Percentiles rank a stretch among this genome's conserved stretches.
phyloP scores from a whole-genome alignment of 768 basidiomycete genomes.

The Suillus discolor region DNA sequence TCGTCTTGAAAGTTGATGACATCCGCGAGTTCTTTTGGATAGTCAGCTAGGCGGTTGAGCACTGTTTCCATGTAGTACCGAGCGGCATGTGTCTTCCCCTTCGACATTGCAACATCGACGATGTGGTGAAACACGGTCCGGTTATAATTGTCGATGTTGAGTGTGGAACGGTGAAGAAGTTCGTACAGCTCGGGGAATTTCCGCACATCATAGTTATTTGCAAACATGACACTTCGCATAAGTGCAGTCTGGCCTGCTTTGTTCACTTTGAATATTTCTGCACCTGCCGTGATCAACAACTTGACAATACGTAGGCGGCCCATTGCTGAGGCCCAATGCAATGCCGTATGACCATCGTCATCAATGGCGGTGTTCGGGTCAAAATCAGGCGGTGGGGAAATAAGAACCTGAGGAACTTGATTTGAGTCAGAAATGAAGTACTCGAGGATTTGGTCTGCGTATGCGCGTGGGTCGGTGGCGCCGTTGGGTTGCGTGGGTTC shows the following conservation, averaged over 20 bases:
- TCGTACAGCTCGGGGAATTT: conserved; percentile 99
- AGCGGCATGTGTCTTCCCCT: conserved; percentile 96
- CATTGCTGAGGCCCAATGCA: conserved; percentile 99
- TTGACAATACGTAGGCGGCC: conserved; percentile 96
- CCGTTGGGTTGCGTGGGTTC: conserved; percentile 43
- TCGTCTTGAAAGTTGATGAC: conserved; percentile 99
- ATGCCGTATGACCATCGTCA: conserved; percentile 94
- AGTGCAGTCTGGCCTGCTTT: conserved; percentile 95
- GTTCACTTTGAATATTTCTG: conserved; percentile 97
- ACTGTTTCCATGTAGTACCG: conserved; percentile 99
- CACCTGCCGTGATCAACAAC: conserved; percentile 88
- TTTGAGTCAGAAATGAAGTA: conserved; percentile 98
- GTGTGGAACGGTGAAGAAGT: conserved; percentile 93
- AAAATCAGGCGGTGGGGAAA: conserved; percentile 87
- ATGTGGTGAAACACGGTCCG: conserved; percentile 98
- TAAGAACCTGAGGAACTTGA: conserved; percentile 84
- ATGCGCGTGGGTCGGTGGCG: conserved; percentile 60
- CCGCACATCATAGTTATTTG: conserved; percentile 98
- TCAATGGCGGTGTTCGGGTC: conserved; percentile 97
- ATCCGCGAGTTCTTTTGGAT: conserved; percentile 94
- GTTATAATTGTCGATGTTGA: conserved; percentile 98
- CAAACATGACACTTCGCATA: conserved; percentile 99
- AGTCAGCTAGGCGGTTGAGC: conserved; percentile 82
- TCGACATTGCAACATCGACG: conserved; percentile 95
- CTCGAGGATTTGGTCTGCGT: conserved; percentile 95